These are phyloP conservation scores for Pyrus communis DNA, from an alignment of 306 rosid genomes.

Conservation along the genomic window DNA sequence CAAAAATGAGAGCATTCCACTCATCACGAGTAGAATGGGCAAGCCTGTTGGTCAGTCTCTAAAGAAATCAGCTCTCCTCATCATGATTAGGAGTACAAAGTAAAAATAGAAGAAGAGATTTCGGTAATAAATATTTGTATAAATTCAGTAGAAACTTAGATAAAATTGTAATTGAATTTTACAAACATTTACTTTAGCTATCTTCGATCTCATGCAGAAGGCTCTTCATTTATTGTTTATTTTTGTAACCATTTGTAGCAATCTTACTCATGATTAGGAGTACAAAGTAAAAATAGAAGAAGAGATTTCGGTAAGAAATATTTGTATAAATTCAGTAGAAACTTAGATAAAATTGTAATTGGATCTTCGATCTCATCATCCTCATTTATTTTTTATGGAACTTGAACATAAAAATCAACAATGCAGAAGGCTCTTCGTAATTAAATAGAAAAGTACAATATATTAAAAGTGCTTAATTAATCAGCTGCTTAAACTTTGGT, in stretches of 20 bases:
- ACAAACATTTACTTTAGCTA: neutral
- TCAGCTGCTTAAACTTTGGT: slow-evolving; percentile 7
- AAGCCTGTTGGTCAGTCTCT: no score
- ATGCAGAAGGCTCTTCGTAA: neutral
- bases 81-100: neutral
- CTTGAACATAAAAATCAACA: neutral
- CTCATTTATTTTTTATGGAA: neutral
- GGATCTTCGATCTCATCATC: neutral
- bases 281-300: neutral
- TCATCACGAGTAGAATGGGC: no score
- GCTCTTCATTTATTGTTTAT: no score
- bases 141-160: neutral
- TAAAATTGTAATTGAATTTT: neutral
- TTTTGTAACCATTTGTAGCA: slow-evolving; percentile 25
- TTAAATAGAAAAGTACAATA: neutral
- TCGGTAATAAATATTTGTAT: neutral
- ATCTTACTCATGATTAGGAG: neutral
- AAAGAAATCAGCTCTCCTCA: slow-evolving; percentile 29
- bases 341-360: neutral
- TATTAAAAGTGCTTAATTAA: neutral
- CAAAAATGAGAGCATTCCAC: no score
- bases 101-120: neutral
- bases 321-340: neutral
- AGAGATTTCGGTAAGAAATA: neutral
- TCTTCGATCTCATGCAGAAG: no score